Percentiles rank a stretch among this genome's conserved stretches.
phyloP scores from a whole-genome alignment of 208 protist species.

The Acanthamoeba healyi region DNA sequence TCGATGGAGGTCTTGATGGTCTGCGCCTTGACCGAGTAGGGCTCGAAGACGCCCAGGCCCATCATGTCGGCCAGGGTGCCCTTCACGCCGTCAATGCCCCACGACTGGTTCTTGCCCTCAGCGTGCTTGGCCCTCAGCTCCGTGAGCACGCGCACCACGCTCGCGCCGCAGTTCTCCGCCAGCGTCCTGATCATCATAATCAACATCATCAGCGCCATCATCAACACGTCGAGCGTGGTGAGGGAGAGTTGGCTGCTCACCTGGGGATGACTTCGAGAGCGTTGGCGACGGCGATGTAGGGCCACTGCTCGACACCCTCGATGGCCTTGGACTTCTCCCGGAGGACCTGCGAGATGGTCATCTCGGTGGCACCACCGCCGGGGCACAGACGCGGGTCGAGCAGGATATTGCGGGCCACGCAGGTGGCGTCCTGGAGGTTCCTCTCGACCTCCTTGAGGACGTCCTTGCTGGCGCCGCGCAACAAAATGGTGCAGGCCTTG shows the following conservation, averaged over 20 bases:
- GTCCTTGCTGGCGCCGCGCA: conserved; percentile 99
- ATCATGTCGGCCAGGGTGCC: conserved; percentile 97
- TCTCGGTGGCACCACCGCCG: conserved; percentile 98
- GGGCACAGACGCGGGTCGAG: conserved; percentile 97
- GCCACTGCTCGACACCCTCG: conserved; percentile 96
- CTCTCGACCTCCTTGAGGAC: conserved; percentile 99
- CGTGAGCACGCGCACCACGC: conserved; percentile 98
- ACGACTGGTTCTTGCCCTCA: conserved; percentile 92
- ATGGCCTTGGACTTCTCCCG: conserved; percentile 96
- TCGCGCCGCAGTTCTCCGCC: conserved; percentile 99
- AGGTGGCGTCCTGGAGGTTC: conserved; percentile 98
- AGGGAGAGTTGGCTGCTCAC: background rate
- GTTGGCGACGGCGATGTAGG: conserved; percentile 97
- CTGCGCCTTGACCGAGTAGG: conserved; percentile 98
- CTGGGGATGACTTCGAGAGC: conserved; percentile 93
- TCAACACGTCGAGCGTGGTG: background rate
- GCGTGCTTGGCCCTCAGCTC: conserved; percentile 97
- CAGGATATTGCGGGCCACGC: conserved; percentile 98
- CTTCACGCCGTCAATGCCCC: conserved; percentile 98
- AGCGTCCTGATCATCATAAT: conserved; percentile 98
- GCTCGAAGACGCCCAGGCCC: conserved; percentile 98
- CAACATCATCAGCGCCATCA: too few species aligned
- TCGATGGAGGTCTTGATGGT: conserved; percentile 98
- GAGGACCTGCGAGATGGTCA: conserved; percentile 93
- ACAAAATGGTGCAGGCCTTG: conserved; percentile 99